Percentiles rank a stretch among this genome's conserved stretches.
phyloP scores from a whole-genome alignment of 2,329 filamentous ascomycete species.

The Alternaria sp. region DNA sequence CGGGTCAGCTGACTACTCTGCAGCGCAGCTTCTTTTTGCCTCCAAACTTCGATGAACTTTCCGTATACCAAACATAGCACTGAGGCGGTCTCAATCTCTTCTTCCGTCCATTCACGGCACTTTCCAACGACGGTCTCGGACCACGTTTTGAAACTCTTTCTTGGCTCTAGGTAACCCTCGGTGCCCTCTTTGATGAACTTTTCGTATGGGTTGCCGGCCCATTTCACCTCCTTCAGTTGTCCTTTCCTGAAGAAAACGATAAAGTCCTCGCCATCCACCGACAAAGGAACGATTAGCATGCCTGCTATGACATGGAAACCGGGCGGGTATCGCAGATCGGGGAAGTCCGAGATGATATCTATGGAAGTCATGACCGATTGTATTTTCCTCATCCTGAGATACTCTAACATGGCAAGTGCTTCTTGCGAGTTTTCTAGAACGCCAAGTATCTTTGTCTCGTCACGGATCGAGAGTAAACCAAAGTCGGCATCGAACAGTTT shows the following conservation, averaged over 20 bases:
- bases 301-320: slow-evolving; percentile 82
- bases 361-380: slow-evolving; percentile 79
- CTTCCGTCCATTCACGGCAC: slow-evolving; percentile 86
- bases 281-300: slow-evolving; percentile 80
- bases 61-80: slow-evolving; percentile 88
- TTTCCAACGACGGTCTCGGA: slow-evolving; percentile 80
- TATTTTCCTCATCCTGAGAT: slow-evolving; percentile 76
- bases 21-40: slow-evolving; percentile 84
- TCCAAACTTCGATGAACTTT: slow-evolving; percentile 90
- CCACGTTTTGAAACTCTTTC: slow-evolving; percentile 82
- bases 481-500: slow-evolving; percentile 88
- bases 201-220: slow-evolving; percentile 87
- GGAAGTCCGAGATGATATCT: slow-evolving; percentile 78
- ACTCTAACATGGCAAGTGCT: slow-evolving; percentile 82
- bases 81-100: slow-evolving; percentile 87
- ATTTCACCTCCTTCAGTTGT: slow-evolving; percentile 78
- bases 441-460: slow-evolving; percentile 88
- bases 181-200: slow-evolving; percentile 77
- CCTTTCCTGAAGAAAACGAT: slow-evolving; percentile 89
- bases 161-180: slow-evolving; percentile 75
- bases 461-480: slow-evolving; percentile 80
- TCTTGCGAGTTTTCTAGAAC: slow-evolving; percentile 79
- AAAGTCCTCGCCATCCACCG: slow-evolving; percentile 77
- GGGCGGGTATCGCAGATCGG: slow-evolving; percentile 78
- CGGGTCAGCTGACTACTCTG: slow-evolving; percentile 82